Evolutionary conservation across 495 filamentous ascomycete genomes (phyloP).

Genomic region (Bacidia gigantensis): DNA sequence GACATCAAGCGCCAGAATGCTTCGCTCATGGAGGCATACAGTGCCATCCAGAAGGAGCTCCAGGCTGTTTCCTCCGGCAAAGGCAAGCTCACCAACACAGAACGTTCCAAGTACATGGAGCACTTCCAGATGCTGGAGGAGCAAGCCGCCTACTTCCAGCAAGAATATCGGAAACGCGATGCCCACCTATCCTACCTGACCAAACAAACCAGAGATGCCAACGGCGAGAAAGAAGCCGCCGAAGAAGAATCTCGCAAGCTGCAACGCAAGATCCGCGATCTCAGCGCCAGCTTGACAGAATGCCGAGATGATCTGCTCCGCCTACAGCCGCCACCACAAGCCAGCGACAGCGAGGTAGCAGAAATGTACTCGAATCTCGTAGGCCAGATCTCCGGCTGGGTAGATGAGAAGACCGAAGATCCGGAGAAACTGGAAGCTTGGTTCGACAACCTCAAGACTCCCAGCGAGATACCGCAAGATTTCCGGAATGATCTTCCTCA

Average conservation of each 20-base stretch:
- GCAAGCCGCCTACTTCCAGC: conserved; percentile 11
- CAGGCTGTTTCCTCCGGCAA: not conserved
- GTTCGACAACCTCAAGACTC: conserved; percentile 4
- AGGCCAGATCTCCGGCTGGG: conserved; percentile 14
- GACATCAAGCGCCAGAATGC: conserved; percentile 15
- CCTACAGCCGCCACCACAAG: conserved; percentile 14
- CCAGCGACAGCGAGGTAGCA: conserved; percentile 15
- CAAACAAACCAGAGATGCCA: conserved; percentile 17
- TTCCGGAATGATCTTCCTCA: conserved; percentile 5
- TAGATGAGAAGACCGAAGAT: conserved; percentile 15
- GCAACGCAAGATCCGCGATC: conserved; percentile 12
- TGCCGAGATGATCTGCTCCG: conserved; percentile 15
- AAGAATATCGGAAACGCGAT: conserved; percentile 13
- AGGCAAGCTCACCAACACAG: conserved; percentile 10
- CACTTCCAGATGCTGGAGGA: conserved; percentile 15
- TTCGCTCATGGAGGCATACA: conserved; percentile 8
- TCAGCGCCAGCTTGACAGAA: conserved; percentile 14
- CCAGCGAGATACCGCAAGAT: conserved; percentile 8
- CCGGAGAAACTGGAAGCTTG: conserved; percentile 9
- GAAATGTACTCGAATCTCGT: conserved; percentile 12
- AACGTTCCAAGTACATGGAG: conserved; percentile 13
- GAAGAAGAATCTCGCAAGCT: conserved; percentile 8
- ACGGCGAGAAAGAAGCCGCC: conserved; percentile 8
- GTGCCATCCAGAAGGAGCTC: conserved; percentile 5
- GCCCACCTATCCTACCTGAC: conserved; percentile 12